phyloP scores from a whole-genome alignment of 1,139 yeast genomes.

The Diutina scorzettiae region DNA sequence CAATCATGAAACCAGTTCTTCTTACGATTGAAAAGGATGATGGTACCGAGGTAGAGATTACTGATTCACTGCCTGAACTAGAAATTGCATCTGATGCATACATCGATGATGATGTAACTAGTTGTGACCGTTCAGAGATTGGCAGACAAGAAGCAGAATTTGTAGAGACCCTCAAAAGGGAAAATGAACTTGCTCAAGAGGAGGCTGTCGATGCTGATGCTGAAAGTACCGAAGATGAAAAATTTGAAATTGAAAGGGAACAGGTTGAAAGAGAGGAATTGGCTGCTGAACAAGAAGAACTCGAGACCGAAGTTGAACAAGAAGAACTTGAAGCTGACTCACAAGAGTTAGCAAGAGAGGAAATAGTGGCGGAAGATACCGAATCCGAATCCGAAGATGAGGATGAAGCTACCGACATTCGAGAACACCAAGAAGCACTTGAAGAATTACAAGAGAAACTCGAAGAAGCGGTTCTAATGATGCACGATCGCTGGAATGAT shows the following conservation, averaged over 20 bases:
- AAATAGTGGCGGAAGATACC: neutral
- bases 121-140: no score
- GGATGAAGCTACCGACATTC: no score
- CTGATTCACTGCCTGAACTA: no score
- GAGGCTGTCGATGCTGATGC: neutral
- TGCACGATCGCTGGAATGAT: neutral
- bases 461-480: neutral
- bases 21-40: no score
- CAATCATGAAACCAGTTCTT: no score
- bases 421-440: no score
- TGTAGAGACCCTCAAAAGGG: neutral
- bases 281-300: conserved; percentile 10
- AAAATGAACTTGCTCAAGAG: neutral
- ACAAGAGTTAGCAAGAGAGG: conserved; percentile 6
- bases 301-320: conserved; percentile 16
- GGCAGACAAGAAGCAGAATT: neutral
- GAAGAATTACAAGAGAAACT: neutral
- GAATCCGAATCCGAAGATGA: conserved; percentile 2
- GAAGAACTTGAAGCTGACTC: conserved; percentile 20
- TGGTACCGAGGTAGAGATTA: no score
- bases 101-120: no score
- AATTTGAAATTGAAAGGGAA: conserved; percentile 7
- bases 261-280: neutral
- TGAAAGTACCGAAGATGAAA: neutral
- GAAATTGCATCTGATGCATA: no score